Evolutionary conservation across 495 filamentous ascomycete species (phyloP).

Genomic region (Evansstolkia leycettana): DNA sequence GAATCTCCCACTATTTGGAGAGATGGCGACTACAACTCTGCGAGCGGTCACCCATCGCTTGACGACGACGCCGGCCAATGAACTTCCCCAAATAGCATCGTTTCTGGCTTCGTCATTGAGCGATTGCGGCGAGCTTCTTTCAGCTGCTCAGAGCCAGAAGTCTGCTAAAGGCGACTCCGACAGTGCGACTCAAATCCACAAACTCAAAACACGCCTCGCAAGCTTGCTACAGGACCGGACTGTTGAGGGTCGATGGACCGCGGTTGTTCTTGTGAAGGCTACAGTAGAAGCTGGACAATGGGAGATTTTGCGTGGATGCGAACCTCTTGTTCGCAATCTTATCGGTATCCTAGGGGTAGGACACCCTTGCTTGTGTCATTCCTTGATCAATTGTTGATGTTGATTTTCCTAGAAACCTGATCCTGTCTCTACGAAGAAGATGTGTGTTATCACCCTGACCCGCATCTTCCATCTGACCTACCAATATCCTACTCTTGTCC

Average conservation of each 20-base stretch:
- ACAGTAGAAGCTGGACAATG: conserved; percentile 68
- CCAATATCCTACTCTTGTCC: conserved; percentile 65
- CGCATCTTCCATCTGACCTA: conserved; percentile 74
- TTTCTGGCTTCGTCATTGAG: conserved; percentile 47
- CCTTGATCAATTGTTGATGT: conserved; percentile 1
- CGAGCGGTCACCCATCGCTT: conserved; percentile 56
- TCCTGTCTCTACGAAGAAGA: conserved; percentile 54
- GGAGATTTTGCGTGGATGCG: conserved; percentile 58
- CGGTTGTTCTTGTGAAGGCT: conserved; percentile 66
- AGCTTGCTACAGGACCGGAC: conserved; percentile 62
- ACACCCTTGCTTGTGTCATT: background rate
- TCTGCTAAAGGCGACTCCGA: conserved; percentile 48
- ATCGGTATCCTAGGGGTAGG: conserved; percentile 56
- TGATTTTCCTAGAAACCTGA: conserved; percentile 50
- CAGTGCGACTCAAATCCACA: conserved; percentile 53
- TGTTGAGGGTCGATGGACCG: conserved; percentile 61
- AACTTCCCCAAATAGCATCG: conserved; percentile 52
- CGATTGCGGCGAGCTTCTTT: conserved; percentile 47
- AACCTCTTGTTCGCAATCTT: conserved; percentile 60
- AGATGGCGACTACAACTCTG: conserved; percentile 19
- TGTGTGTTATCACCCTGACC: conserved; percentile 62
- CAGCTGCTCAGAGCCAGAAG: conserved; percentile 30
- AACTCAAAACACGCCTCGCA: conserved; percentile 64
- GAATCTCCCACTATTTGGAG: background rate
- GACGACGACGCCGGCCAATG: conserved; percentile 46